Evolutionary conservation across 176 grass and related monocot species (phyloP).

Genomic region (Alloteropsis semialata): DNA sequence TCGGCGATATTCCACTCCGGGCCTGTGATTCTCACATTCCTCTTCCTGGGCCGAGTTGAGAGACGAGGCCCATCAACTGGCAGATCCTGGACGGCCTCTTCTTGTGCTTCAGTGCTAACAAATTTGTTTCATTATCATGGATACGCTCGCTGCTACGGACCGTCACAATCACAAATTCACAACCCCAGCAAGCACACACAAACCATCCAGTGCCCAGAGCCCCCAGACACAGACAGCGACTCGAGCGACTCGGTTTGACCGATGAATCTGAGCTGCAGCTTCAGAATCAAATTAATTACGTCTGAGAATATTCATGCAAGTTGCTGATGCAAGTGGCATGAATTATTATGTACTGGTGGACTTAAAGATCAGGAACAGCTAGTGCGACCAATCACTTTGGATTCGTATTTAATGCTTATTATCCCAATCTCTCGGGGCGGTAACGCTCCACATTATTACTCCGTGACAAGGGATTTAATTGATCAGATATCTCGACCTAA

Average conservation of each 20-base stretch:
- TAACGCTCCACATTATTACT: background rate
- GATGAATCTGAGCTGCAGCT: background rate
- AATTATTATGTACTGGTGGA: conserved; percentile 19
- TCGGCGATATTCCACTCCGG: too few relatives aligned
- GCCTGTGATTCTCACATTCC: too few relatives aligned
- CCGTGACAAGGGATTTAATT: background rate
- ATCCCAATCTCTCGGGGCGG: background rate
- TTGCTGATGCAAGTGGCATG: background rate
- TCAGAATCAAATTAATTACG: background rate
- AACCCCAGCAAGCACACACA: background rate
- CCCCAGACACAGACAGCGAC: too few relatives aligned
- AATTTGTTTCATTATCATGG: background rate
- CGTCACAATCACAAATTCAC: too few relatives aligned
- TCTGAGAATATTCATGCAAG: background rate
- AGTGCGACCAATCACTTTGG: background rate
- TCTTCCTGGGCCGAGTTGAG: too few relatives aligned
- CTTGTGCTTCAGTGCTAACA: too few relatives aligned
- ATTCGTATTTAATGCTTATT: background rate
- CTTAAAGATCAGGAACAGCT: too few relatives aligned
- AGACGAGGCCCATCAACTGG: too few relatives aligned
- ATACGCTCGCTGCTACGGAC: too few relatives aligned
- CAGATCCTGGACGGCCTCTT: too few relatives aligned
- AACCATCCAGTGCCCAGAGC: background rate
- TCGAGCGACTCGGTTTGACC: background rate
- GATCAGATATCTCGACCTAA: background rate